Evolutionary conservation across 257 asterid species (phyloP).

Genomic region (Solanum medicagineum): DNA sequence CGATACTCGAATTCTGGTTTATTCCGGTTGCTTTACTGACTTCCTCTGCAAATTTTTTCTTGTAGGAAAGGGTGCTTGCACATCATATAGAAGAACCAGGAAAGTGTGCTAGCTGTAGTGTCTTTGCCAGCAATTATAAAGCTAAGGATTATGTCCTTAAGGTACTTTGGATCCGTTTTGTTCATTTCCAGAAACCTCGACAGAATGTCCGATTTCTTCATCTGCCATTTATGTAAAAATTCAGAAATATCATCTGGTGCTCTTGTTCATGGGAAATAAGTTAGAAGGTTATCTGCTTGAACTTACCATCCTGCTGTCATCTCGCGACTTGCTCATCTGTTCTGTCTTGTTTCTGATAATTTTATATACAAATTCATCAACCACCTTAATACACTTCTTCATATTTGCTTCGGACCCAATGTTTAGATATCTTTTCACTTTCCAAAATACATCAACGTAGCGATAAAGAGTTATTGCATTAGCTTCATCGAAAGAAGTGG

Average conservation of each 20-base stretch:
- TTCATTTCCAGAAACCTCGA: constrained; percentile 33
- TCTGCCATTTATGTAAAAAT: constrained; percentile 11
- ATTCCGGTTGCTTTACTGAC: constrained; percentile 13
- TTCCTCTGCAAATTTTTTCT: constrained; percentile 31
- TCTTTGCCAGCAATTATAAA: constrained; percentile 56
- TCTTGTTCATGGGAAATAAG: not conserved
- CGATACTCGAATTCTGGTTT: constrained; percentile 4
- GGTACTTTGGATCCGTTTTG: constrained; percentile 26
- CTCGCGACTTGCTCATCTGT: constrained; percentile 14
- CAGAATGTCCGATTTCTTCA: constrained; percentile 43
- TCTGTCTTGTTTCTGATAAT: constrained; percentile 29
- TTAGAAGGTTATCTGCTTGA: not conserved
- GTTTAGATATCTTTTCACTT: constrained; percentile 25
- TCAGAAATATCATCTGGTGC: not conserved
- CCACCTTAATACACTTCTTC: constrained; percentile 27
- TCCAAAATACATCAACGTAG: constrained; percentile 41
- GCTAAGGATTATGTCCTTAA: constrained; percentile 44
- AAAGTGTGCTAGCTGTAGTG: constrained; percentile 36
- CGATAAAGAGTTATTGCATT: constrained; percentile 35
- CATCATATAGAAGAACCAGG: constrained; percentile 43
- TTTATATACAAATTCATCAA: constrained; percentile 37
- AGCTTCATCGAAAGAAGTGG: constrained; percentile 41
- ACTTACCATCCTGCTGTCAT: constrained; percentile 25
- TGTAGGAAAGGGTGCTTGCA: constrained; percentile 43
- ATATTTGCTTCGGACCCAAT: constrained; percentile 38